Conservation (phyloP, 176 grass and related monocot species). For the Guadua angustifolia region DNA sequence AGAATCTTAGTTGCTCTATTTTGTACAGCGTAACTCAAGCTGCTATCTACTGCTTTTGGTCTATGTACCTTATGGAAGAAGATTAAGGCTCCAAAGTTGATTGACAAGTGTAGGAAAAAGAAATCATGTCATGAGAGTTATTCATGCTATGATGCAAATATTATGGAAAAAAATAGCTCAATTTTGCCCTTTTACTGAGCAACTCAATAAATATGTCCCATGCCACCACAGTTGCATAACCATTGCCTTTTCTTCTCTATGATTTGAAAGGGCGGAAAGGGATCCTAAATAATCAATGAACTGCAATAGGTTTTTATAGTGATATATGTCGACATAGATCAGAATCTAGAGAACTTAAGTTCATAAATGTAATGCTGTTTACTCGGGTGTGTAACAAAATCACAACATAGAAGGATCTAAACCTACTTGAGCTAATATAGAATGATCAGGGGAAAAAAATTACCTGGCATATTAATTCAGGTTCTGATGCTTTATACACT, state of each 20-base stretch:
- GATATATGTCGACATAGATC: slow-evolving; percentile 2
- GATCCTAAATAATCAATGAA: slow-evolving; percentile 17
- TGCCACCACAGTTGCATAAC: neutral
- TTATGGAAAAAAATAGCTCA: neutral
- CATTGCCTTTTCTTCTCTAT: neutral
- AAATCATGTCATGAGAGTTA: neutral
- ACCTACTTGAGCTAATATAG: neutral
- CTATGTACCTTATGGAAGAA: neutral
- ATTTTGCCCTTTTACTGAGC: neutral
- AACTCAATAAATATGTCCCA: slow-evolving; percentile 1
- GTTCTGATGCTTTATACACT: slow-evolving; percentile 86
- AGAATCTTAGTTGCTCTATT: neutral
- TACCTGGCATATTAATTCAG: slow-evolving; percentile 97
- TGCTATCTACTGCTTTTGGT: neutral
- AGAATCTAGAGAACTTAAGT: neutral
- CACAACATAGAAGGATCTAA: neutral
- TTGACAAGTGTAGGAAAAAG: neutral
- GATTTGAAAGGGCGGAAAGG: slow-evolving; percentile 3
- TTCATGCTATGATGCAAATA: neutral
- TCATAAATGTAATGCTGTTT: neutral
- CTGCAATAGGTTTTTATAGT: slow-evolving; percentile 2
- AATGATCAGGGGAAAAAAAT: neutral
- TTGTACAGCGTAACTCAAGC: neutral
- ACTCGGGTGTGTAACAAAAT: neutral
- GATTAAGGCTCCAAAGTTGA: slow-evolving; percentile 22